Evolutionary conservation across 495 filamentous ascomycete genomes (phyloP).

Genomic region (Hypoxylon rickii): DNA sequence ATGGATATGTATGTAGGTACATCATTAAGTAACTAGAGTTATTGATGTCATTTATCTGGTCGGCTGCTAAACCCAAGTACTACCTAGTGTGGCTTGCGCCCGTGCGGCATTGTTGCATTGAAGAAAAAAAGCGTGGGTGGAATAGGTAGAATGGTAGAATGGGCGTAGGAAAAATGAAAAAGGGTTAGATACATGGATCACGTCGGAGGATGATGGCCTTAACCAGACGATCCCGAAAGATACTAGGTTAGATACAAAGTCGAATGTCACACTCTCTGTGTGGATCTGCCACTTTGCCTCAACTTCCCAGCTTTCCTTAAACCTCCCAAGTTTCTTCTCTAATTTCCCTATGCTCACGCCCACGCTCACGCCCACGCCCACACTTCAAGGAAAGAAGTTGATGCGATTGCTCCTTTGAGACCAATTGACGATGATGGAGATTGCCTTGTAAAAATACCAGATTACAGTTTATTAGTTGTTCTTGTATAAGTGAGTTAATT

Average conservation of each 20-base stretch:
- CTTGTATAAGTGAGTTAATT: slow-evolving; percentile 38
- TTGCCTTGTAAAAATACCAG: slow-evolving; percentile 24
- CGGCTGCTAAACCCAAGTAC: slow-evolving; percentile 13
- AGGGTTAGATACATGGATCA: neutral
- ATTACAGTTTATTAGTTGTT: slow-evolving; percentile 30
- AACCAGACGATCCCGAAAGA: too few relatives aligned
- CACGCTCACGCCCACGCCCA: too few relatives aligned
- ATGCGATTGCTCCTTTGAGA: slow-evolving; percentile 26
- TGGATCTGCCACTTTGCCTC: slow-evolving; percentile 36
- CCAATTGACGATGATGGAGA: slow-evolving; percentile 26
- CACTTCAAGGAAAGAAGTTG: slow-evolving; percentile 5
- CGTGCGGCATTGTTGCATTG: slow-evolving; percentile 4
- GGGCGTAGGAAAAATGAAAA: slow-evolving; percentile 24
- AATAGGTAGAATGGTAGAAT: too few relatives aligned
- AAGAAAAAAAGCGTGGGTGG: slow-evolving; percentile 9
- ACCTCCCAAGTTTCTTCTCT: slow-evolving; percentile 1
- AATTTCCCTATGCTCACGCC: slow-evolving; percentile 1
- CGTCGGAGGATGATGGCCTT: too few relatives aligned
- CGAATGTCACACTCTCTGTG: slow-evolving; percentile 13
- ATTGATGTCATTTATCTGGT: too few relatives aligned
- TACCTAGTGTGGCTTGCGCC: slow-evolving; percentile 22
- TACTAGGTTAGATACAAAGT: too few relatives aligned
- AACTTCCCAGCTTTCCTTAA: slow-evolving; percentile 21
- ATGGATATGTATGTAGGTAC: neutral
- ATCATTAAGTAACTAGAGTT: too few relatives aligned